These are phyloP conservation scores for Epichloe sp. DNA, from an alignment of 2,329 filamentous ascomycete genomes.

Conservation along the genomic window DNA sequence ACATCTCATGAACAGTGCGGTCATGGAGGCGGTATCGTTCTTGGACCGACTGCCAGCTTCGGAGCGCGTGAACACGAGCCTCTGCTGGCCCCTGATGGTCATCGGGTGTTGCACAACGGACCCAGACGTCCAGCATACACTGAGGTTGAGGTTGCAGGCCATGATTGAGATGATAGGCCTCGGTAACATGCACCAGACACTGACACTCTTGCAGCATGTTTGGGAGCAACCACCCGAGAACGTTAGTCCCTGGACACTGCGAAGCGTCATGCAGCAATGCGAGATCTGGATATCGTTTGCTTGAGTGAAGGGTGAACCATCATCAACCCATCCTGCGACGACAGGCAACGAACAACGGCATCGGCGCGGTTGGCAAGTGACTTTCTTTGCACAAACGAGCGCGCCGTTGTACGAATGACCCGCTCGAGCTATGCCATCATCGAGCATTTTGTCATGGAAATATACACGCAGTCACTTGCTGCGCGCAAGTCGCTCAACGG, in stretches of 20 bases:
- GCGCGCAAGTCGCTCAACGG: no score
- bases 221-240: constrained; percentile 22
- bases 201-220: constrained; percentile 27
- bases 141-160: constrained; percentile 20
- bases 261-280: constrained; percentile 29
- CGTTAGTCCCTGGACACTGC: constrained; percentile 30
- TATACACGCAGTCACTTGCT: no score
- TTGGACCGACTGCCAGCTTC: constrained; percentile 20
- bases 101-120: constrained; percentile 24
- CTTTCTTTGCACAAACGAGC: constrained; percentile 12
- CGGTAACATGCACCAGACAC: constrained; percentile 31
- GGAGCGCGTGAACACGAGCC: constrained; percentile 24
- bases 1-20: constrained; percentile 16
- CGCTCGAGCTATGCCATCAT: constrained; percentile 15
- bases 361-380: background rate
- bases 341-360: no score
- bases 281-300: constrained; percentile 37
- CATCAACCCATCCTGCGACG: no score
- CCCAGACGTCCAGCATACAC: constrained; percentile 20
- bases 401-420: constrained; percentile 15
- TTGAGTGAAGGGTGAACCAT: constrained; percentile 9
- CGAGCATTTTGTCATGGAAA: constrained; percentile 13
- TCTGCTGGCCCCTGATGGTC: constrained; percentile 26
- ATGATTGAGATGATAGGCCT: constrained; percentile 27
- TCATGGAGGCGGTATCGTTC: constrained; percentile 17